Percentiles rank a stretch among this genome's conserved stretches.
Conservation (phyloP, 1,284 basidiomycete species). For the Pseudozyma sp. region DNA sequence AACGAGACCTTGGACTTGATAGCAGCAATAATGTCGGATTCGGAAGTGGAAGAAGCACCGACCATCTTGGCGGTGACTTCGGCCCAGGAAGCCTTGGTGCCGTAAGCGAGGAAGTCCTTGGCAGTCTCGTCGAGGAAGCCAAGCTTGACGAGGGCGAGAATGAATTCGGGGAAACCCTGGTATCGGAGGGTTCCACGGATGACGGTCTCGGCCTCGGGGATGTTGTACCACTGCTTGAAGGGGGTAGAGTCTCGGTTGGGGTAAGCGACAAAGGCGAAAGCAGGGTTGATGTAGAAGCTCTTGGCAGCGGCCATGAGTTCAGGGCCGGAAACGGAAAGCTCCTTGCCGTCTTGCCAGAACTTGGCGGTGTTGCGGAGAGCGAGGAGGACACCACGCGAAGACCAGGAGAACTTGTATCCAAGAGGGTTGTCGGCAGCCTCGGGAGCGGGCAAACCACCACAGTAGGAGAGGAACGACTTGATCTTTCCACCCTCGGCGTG, state of each 20-base stretch:
- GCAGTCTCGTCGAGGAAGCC: conserved; percentile 84
- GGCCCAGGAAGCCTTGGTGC: conserved; percentile 69
- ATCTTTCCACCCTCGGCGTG: conserved; percentile 90
- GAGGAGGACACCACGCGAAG: conserved; percentile 92
- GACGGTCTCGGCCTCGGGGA: conserved; percentile 92
- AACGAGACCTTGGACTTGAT: conserved; percentile 58
- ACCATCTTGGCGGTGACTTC: conserved; percentile 85
- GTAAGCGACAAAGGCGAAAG: conserved; percentile 95
- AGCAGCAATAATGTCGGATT: conserved; percentile 51
- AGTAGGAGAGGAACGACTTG: conserved; percentile 95
- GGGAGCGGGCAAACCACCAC: conserved; percentile 93
- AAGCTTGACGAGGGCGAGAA: conserved; percentile 86
- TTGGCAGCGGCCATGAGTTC: conserved; percentile 74
- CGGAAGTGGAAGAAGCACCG: conserved; percentile 78
- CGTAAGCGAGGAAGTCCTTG: conserved; percentile 77
- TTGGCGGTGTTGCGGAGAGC: conserved; percentile 92
- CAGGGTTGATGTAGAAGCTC: conserved; percentile 95
- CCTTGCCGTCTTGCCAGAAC: conserved; percentile 71
- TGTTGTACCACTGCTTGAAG: conserved; percentile 85
- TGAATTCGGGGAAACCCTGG: conserved; percentile 98
- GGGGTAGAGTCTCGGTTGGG: conserved; percentile 95
- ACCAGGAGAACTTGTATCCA: conserved; percentile 99
- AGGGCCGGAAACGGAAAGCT: conserved; percentile 64
- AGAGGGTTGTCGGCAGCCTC: conserved; percentile 92
- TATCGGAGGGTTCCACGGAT: conserved; percentile 94